Conservation (phyloP, 768 basidiomycete species). For the Leucocoprinus leucothites region DNA sequence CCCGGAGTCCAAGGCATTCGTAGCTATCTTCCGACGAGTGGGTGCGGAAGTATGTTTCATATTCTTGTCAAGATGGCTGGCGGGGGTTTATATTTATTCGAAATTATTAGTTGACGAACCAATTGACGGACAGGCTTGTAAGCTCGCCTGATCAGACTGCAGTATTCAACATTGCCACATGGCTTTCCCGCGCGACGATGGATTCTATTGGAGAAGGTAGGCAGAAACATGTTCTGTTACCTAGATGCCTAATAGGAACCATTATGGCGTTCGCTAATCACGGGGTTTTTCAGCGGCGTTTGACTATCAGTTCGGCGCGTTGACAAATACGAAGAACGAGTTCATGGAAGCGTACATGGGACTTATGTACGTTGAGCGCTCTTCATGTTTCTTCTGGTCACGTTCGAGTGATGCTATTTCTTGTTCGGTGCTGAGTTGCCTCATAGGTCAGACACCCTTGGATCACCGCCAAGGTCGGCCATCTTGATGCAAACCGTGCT, state of each 20-base stretch:
- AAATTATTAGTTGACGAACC: constrained; percentile 36
- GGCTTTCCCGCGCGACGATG: constrained; percentile 48
- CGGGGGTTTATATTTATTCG: background rate
- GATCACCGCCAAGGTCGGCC: constrained; percentile 39
- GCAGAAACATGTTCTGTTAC: background rate
- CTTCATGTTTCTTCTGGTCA: background rate
- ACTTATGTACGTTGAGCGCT: constrained; percentile 32
- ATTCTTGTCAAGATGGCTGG: background rate
- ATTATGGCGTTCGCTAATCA: background rate
- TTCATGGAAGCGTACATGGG: constrained; percentile 54
- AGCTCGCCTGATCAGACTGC: constrained; percentile 35
- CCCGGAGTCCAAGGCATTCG: constrained; percentile 47
- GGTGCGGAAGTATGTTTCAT: constrained; percentile 36
- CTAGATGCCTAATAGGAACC: background rate
- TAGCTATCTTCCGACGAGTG: constrained; percentile 44
- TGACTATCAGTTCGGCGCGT: constrained; percentile 54
- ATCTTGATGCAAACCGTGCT: constrained; percentile 49
- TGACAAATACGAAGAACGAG: constrained; percentile 46
- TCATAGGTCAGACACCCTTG: constrained; percentile 45
- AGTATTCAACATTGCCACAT: constrained; percentile 46
- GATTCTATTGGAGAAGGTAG: constrained; percentile 50
- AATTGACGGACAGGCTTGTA: constrained; percentile 51
- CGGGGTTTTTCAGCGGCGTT: constrained; percentile 36
- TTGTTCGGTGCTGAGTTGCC: background rate
- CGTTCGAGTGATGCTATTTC: background rate